phyloP scores from a whole-genome alignment of 2,329 filamentous ascomycete species.

The Neopestalotiopsis sp. region DNA sequence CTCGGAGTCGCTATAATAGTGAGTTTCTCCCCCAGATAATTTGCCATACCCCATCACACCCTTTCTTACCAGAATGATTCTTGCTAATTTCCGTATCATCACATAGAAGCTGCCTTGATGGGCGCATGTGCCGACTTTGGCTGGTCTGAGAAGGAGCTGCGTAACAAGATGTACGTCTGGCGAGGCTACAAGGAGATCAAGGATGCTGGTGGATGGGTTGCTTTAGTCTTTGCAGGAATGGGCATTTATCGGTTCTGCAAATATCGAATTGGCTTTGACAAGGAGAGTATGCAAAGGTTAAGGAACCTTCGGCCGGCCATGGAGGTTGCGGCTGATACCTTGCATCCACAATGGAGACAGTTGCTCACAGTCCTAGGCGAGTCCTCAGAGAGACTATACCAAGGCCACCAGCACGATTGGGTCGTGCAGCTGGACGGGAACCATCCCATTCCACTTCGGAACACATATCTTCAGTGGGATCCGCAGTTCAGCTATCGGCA shows the following conservation, averaged over 20 bases:
- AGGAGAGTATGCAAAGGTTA: slow-evolving; percentile 53
- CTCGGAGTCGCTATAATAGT: slow-evolving; percentile 51
- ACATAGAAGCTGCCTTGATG: slow-evolving; percentile 47
- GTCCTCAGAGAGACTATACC: slow-evolving; percentile 43
- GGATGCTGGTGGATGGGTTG: slow-evolving; percentile 59
- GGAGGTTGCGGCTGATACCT: slow-evolving; percentile 57
- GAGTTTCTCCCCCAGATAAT: neutral
- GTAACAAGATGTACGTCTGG: slow-evolving; percentile 57
- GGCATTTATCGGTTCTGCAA: slow-evolving; percentile 66
- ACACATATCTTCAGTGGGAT: slow-evolving; percentile 53
- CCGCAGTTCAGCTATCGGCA: slow-evolving; percentile 52
- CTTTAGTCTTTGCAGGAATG: slow-evolving; percentile 61
- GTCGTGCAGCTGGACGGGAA: slow-evolving; percentile 49
- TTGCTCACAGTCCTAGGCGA: slow-evolving; percentile 52
- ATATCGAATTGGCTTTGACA: slow-evolving; percentile 58
- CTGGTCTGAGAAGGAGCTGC: slow-evolving; percentile 62
- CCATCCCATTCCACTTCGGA: slow-evolving; percentile 44
- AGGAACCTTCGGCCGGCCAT: slow-evolving; percentile 49
- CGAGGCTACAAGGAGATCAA: slow-evolving; percentile 64
- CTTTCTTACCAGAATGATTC: neutral
- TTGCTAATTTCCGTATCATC: neutral
- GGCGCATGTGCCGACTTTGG: slow-evolving; percentile 58
- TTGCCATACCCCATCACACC: neutral
- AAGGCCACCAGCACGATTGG: slow-evolving; percentile 57
- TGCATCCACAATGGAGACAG: slow-evolving; percentile 58